Conservation (phyloP, 2,329 filamentous ascomycete species). For the Proliferodiscus dingleyae region DNA sequence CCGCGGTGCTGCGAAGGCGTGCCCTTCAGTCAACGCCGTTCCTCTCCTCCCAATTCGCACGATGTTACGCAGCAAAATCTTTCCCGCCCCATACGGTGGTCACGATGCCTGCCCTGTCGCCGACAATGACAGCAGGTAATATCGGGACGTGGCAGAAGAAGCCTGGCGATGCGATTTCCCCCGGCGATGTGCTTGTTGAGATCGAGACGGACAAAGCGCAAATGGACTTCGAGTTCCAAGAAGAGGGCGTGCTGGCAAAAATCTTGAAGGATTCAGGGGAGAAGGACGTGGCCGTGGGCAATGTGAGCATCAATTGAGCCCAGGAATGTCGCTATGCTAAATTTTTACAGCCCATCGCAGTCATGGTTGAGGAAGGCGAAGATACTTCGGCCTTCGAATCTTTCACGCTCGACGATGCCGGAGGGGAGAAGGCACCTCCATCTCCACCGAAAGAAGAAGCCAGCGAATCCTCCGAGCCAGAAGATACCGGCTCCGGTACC, state of each 20-base stretch:
- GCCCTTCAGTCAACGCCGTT: constrained; percentile 47
- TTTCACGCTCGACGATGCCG: constrained; percentile 86
- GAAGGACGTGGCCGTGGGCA: constrained; percentile 92
- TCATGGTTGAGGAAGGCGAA: constrained; percentile 86
- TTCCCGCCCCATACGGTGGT: constrained; percentile 93
- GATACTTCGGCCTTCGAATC: constrained; percentile 84
- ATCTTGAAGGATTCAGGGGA: constrained; percentile 86
- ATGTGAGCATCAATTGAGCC: constrained; percentile 59
- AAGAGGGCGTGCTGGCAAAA: constrained; percentile 93
- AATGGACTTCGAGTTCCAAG: constrained; percentile 99
- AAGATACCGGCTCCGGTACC: constrained; percentile 51
- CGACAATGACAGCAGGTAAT: constrained; percentile 95
- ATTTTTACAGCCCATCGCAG: constrained; percentile 76
- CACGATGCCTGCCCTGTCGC: constrained; percentile 96
- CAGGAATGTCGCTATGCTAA: constrained; percentile 19
- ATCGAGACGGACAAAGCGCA: constrained; percentile 99
- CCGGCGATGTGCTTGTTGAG: constrained; percentile 93
- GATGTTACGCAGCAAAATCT: constrained; percentile 60
- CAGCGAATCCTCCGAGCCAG: constrained; percentile 56
- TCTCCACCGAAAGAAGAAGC: constrained; percentile 62
- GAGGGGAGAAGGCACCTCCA: constrained; percentile 68
- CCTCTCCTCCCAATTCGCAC: constrained; percentile 51
- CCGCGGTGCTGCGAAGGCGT: constrained; percentile 59
- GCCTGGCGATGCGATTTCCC: constrained; percentile 76
- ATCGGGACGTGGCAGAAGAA: constrained; percentile 99